Evolutionary conservation across 2,329 filamentous ascomycete genomes (phyloP).

Genomic region (Penicillium sp.): DNA sequence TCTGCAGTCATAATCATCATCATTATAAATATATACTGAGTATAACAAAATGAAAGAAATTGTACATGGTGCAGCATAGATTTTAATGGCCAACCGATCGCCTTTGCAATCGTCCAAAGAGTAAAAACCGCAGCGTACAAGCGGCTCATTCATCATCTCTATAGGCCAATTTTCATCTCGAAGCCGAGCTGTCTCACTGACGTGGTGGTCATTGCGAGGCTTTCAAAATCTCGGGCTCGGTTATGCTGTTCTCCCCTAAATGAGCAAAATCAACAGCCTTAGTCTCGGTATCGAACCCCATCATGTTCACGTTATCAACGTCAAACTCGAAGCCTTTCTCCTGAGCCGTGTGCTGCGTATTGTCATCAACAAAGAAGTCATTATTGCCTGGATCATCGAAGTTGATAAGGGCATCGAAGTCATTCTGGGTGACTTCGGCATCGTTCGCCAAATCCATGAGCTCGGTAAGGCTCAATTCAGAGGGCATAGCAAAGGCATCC

Average conservation of each 20-base stretch:
- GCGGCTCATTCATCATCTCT: neutral
- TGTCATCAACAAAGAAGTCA: constrained; percentile 38
- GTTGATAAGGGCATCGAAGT: constrained; percentile 49
- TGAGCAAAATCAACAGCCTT: constrained; percentile 23
- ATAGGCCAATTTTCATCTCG: neutral
- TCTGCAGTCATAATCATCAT: constrained; percentile 12
- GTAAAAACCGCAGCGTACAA: neutral
- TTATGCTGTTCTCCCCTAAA: constrained; percentile 7
- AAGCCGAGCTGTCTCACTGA: neutral
- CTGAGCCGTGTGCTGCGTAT: constrained; percentile 7
- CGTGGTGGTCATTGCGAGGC: neutral
- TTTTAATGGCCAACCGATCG: neutral
- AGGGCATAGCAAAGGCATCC: constrained; percentile 33
- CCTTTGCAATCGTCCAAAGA: neutral
- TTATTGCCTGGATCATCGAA: constrained; percentile 42
- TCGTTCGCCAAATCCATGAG: constrained; percentile 47
- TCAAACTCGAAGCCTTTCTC: constrained; percentile 25
- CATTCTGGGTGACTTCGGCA: constrained; percentile 46
- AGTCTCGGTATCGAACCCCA: constrained; percentile 22
- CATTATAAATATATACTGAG: constrained; percentile 13
- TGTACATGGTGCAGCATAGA: constrained; percentile 2
- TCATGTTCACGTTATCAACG: constrained; percentile 20
- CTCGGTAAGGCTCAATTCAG: constrained; percentile 41
- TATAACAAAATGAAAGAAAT: constrained; percentile 1
- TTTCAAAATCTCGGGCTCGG: neutral